Conservation (phyloP, 768 basidiomycete species). For the Tricholoma hemisulphureum region DNA sequence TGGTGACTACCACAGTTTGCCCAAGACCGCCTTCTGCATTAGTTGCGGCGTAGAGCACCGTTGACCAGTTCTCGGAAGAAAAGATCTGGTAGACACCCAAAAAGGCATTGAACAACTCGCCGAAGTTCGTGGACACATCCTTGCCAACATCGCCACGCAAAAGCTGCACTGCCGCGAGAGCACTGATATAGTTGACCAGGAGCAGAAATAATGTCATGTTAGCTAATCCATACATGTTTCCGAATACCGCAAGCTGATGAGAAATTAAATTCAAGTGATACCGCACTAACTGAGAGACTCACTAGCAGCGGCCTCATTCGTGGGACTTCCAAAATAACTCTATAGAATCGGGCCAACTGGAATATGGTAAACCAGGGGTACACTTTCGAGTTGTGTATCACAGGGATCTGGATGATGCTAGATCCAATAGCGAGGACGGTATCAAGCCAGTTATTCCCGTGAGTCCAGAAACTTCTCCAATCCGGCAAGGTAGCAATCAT, state of each 20-base stretch:
- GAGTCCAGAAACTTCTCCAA: slow-evolving; percentile 75
- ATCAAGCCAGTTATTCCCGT: slow-evolving; percentile 74
- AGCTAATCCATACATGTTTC: slow-evolving; percentile 83
- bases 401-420: slow-evolving; percentile 82
- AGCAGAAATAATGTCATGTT: slow-evolving; percentile 94
- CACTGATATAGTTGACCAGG: slow-evolving; percentile 81
- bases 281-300: slow-evolving; percentile 21
- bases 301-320: slow-evolving; percentile 89
- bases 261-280: background rate
- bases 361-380: slow-evolving; percentile 93
- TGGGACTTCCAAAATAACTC: slow-evolving; percentile 87
- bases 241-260: slow-evolving; percentile 77
- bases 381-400: slow-evolving; percentile 55
- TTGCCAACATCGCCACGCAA: slow-evolving; percentile 76
- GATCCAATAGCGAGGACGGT: slow-evolving; percentile 69
- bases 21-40: slow-evolving; percentile 59
- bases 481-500: slow-evolving; percentile 70
- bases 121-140: slow-evolving; percentile 64
- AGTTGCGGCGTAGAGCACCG: slow-evolving; percentile 62
- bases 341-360: slow-evolving; percentile 83
- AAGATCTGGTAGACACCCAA: slow-evolving; percentile 86
- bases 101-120: slow-evolving; percentile 81
- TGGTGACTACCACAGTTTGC: slow-evolving; percentile 66
- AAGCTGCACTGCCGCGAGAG: slow-evolving; percentile 80
- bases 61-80: slow-evolving; percentile 95